A percentile compares a stretch with the other conserved stretches of the same genome.
Conservation (phyloP, 768 basidiomycete species). For the Pholiota microspora region DNA sequence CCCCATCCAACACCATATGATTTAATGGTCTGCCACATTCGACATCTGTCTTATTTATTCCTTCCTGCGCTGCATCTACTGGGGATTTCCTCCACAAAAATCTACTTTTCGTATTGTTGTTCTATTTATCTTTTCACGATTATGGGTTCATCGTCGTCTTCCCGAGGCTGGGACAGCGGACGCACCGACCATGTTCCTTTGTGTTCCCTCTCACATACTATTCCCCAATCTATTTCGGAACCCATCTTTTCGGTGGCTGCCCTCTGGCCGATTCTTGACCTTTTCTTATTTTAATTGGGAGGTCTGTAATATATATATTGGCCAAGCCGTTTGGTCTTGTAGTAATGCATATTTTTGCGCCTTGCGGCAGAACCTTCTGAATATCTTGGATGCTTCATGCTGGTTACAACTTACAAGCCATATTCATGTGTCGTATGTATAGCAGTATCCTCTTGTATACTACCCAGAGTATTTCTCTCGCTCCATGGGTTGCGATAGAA, state of each 20-base stretch:
- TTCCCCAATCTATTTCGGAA: background rate
- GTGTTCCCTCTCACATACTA: background rate
- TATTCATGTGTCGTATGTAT: background rate
- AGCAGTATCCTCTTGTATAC: background rate
- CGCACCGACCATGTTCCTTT: background rate
- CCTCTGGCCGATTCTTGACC: background rate
- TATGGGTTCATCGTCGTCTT: background rate
- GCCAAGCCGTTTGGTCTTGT: background rate
- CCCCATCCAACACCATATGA: background rate
- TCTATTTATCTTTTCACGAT: background rate
- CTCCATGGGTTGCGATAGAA: background rate
- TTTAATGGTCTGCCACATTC: too few relatives aligned
- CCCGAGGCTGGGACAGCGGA: background rate
- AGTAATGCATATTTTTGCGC: background rate
- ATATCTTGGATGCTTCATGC: too few relatives aligned
- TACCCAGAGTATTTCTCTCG: background rate
- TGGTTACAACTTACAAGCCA: background rate
- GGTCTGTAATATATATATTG: background rate
- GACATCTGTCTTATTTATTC: background rate
- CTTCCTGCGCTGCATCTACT: background rate
- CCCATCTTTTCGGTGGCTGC: background rate
- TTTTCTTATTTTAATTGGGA: background rate
- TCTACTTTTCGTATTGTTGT: background rate
- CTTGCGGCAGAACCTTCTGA: too few relatives aligned
- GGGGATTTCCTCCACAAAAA: background rate